A percentile compares a stretch with the other conserved stretches of the same genome.
Evolutionary conservation across 768 basidiomycete species (phyloP).

Genomic region (Daedaleopsis sinensis): DNA sequence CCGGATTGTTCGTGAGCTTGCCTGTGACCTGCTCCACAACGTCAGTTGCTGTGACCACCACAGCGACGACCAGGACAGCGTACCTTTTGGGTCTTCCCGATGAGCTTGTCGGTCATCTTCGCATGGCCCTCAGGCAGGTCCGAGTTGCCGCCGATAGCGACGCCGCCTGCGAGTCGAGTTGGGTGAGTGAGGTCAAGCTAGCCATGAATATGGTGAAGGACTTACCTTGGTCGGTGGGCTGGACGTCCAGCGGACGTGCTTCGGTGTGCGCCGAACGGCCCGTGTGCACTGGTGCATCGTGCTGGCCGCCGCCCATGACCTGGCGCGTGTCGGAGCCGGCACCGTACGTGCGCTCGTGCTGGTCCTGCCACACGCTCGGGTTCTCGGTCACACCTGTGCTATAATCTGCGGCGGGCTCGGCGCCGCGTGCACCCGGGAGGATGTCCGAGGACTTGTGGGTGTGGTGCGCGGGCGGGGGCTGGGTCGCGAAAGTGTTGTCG

Average conservation of each 20-base stretch:
- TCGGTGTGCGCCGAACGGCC: constrained; percentile 8
- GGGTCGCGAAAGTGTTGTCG: constrained; percentile 11
- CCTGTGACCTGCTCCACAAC: constrained; percentile 45
- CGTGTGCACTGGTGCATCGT: neutral
- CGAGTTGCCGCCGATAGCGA: constrained; percentile 36
- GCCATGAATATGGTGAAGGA: no score
- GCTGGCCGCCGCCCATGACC: constrained; percentile 27
- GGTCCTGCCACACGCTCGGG: constrained; percentile 24
- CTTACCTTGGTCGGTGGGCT: constrained; percentile 39
- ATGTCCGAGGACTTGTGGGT: constrained; percentile 52
- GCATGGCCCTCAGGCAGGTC: constrained; percentile 44
- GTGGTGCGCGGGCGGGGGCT: constrained; percentile 43
- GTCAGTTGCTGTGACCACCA: neutral
- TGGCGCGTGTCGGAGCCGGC: constrained; percentile 23
- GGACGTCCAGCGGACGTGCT: constrained; percentile 40
- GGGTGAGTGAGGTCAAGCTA: no score
- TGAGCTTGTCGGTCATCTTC: constrained; percentile 51
- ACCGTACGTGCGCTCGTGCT: constrained; percentile 24
- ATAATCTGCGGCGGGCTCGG: constrained; percentile 39
- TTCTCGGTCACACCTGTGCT: constrained; percentile 42
- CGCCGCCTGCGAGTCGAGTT: constrained; percentile 38
- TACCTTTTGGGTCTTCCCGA: constrained; percentile 64
- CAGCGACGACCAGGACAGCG: neutral
- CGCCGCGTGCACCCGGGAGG: constrained; percentile 45
- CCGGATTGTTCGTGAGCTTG: constrained; percentile 49